Evolutionary conservation across 2,329 filamentous ascomycete genomes (phyloP).

Genomic region (Chaetomium strumarium): DNA sequence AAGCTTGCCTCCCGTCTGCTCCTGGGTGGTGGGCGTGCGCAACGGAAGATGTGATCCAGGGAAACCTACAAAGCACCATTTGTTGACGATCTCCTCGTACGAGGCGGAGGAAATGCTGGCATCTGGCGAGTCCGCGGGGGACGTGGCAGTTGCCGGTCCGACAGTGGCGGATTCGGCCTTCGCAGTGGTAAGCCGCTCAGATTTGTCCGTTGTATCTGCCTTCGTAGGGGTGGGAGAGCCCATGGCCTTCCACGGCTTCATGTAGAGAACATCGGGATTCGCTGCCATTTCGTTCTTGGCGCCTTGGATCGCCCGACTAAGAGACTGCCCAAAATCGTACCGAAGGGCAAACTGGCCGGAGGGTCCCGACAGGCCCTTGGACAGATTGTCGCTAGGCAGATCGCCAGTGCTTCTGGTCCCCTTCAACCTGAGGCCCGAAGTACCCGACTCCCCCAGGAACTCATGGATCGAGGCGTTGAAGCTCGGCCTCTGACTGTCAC

Average conservation of each 20-base stretch:
- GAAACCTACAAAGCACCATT: slow-evolving; percentile 99
- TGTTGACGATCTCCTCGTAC: slow-evolving; percentile 95
- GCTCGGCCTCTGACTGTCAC: slow-evolving; percentile 50
- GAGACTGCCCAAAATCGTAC: slow-evolving; percentile 93
- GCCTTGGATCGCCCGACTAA: slow-evolving; percentile 73
- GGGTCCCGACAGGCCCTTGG: slow-evolving; percentile 46
- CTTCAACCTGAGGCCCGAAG: slow-evolving; percentile 62
- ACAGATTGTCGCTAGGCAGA: slow-evolving; percentile 56
- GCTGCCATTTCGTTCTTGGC: slow-evolving; percentile 59
- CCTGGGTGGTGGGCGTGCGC: slow-evolving; percentile 24
- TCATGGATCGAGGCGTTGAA: slow-evolving; percentile 57
- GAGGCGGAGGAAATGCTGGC: slow-evolving; percentile 71
- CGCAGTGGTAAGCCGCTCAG: slow-evolving; percentile 4
- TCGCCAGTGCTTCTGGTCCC: slow-evolving; percentile 57
- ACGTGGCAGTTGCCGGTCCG: slow-evolving; percentile 23
- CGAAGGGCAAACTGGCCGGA: slow-evolving; percentile 79
- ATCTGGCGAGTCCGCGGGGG: slow-evolving; percentile 47
- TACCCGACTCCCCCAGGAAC: slow-evolving; percentile 57
- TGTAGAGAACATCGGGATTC: slow-evolving; percentile 53
- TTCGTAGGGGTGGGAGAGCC: slow-evolving; percentile 9
- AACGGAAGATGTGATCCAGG: slow-evolving; percentile 28
- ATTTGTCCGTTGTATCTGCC: neutral
- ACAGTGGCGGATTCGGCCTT: slow-evolving; percentile 23
- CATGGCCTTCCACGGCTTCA: slow-evolving; percentile 35
- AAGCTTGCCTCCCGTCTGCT: slow-evolving; percentile 25